Base-by-base conservation (phyloP, 177 flowering plant genomes). In the Vitis hybrid region DNA sequence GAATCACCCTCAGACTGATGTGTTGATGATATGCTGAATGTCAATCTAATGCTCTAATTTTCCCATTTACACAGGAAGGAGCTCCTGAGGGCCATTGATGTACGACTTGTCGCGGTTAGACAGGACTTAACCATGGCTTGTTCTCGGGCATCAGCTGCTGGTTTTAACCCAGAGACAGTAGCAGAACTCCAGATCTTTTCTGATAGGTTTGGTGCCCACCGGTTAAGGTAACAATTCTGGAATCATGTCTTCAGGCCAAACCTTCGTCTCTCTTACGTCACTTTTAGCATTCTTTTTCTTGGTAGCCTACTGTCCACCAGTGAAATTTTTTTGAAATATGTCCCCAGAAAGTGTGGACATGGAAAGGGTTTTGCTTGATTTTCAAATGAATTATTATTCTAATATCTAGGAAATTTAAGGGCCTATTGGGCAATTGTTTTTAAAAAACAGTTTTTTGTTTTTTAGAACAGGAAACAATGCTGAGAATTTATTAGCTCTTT, bases 51-150 rank as follows among this genome's bases (percentile, higher is more conserved):
- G 9, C 58, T 11, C 16, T 10, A 14, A 19, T 49, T 68, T 51
- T 67, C n/a, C 11, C 18, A 15, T 55, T 18, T 67, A 10, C 59
- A 14, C 87, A 92, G 99, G 85, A 91, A 85, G 82, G 99, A 92
- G 83, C 97, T 94, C 68, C 72, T 92, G 71, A 84, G 90, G 80
- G 97, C 97, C 48, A 91, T 94, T 68, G 98, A 94, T 81, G 88
- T 91, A 57, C 79, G 97, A 67, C 89, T 92, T 71, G 68, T 53
- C 68, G 89, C 97, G 2, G 90, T 88, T 61, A 81, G 73, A 77
- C 94, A 94, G 79, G 97, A 94, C 76, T 74, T 92, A 54, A 72
- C 81, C 52, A 75, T 86, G 11, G 94, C 97, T 57, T 90, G 82
- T 82, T 71, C 81, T 74, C 89, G 91, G 72, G 97, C 98, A 71